Evolutionary conservation across 164 flowering plant genomes (phyloP), one percentile per base, ranked within the genome.

Genomic region (Vitis cinerea): DNA sequence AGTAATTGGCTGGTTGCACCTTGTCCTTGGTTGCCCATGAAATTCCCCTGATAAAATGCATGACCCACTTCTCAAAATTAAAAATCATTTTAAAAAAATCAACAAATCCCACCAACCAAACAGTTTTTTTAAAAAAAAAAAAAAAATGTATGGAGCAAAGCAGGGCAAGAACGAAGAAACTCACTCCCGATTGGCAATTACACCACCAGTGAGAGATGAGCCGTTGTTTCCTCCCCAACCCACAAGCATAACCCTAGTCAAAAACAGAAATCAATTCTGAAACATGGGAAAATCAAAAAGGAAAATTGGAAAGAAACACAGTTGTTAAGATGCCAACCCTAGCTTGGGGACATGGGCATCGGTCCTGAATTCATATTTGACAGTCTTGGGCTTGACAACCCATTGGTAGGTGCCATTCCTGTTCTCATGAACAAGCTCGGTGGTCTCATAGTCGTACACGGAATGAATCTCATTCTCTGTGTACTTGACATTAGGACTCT

Each of bases 191-290:
- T 96, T 96, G 0, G 98, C 97, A 37, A 96, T 91, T 10, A 96
- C 90, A 56, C 97, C 99, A 59, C 83, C 99, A 10, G 99, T 93
- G 48, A 96, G 90, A 48, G 98, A 90, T 13, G 92, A 83, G 17
- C 99, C 99, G 62, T 96, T 96, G 90, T 96, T 96, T 48, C 98
- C 99, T 37, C 99, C 99, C 99, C 98, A 96, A 4, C 99, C 99
- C 68, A 91, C 99, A 75, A 96, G 97, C 99, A 96, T 85, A 71
- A 96, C 98, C 82, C 99, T 95, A 69, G 7, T 37, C 65, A 23
- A 69, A 68, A 67, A 56, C 59, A 61, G 68, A 19, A 47, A 70
- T 11, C 6, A n/a, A 60, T 7, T n/a, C 9, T 48, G 60, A 50
- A 48, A 68, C 50, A 49, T 29, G 13, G 17, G 14, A 64, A 61